phyloP scores from a whole-genome alignment of 2,329 filamentous ascomycete species.

The Epichloe sibirici region DNA sequence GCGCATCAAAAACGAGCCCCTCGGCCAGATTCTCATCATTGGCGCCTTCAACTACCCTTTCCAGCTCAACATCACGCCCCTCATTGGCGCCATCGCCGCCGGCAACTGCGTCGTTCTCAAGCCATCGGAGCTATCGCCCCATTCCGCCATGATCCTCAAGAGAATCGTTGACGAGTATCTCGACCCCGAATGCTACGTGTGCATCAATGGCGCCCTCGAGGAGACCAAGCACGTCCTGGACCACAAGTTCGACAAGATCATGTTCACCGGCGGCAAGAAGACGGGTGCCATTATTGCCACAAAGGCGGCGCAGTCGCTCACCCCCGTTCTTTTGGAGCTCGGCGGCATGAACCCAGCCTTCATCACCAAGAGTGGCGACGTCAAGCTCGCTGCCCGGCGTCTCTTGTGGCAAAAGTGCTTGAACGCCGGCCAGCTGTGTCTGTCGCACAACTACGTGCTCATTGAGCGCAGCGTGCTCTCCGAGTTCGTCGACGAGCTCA shows the following conservation, averaged over 20 bases:
- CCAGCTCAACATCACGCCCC: conserved; percentile 63
- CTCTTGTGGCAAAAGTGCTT: conserved; percentile 81
- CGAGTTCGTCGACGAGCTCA: conserved; percentile 62
- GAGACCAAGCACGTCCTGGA: conserved; percentile 75
- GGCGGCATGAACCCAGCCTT: conserved; percentile 89
- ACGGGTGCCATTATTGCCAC: conserved; percentile 82
- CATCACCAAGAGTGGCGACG: conserved; percentile 70
- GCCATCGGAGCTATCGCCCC: conserved; percentile 72
- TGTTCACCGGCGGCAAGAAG: conserved; percentile 72
- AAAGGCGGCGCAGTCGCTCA: conserved; percentile 80
- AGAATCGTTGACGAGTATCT: conserved; percentile 65
- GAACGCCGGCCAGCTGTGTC: conserved; percentile 83
- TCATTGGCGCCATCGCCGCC: conserved; percentile 82
- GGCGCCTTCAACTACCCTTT: conserved; percentile 92
- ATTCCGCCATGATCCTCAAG: conserved; percentile 65
- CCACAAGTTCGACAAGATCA: conserved; percentile 95
- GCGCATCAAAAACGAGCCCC: conserved; percentile 72
- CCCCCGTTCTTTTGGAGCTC: conserved; percentile 79
- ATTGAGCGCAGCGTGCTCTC: conserved; percentile 64
- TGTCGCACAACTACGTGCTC: conserved; percentile 85
- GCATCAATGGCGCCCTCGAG: conserved; percentile 68
- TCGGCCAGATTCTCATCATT: conserved; percentile 75
- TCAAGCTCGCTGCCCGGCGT: conserved; percentile 68
- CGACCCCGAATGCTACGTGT: conserved; percentile 62
- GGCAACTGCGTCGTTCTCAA: conserved; percentile 87